Conservation (phyloP, 2,329 filamentous ascomycete genomes). For the Arthrocladium fulminans region DNA sequence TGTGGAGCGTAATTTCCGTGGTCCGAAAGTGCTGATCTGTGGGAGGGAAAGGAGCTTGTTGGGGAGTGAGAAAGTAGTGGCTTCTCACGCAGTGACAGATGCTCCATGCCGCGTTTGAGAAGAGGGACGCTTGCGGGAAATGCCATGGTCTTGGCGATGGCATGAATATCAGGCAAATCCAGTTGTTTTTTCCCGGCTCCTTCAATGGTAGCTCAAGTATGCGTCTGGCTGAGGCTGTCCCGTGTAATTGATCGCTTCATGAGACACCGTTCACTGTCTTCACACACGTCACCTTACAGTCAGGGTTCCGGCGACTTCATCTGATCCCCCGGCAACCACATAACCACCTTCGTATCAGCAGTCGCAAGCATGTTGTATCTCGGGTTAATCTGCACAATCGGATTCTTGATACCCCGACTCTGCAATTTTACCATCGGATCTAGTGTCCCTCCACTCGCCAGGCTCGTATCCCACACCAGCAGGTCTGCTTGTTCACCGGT, state of each 20-base stretch:
- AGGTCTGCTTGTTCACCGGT: conserved; percentile 59
- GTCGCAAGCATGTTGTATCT: conserved; percentile 85
- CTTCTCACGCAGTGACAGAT: too few relatives aligned
- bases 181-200: too few relatives aligned
- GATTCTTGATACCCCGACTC: conserved; percentile 49
- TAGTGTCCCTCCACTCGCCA: conserved; percentile 49
- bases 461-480: conserved; percentile 75
- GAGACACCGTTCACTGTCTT: too few relatives aligned
- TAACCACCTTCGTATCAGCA: conserved; percentile 73
- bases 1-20: conserved; percentile 34
- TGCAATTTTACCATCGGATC: conserved; percentile 33
- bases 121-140: neutral
- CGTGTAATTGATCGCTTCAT: neutral
- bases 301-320: conserved; percentile 20
- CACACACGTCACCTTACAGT: neutral
- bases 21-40: conserved; percentile 57
- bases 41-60: conserved; percentile 57
- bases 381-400: conserved; percentile 79
- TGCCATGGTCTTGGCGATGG: too few relatives aligned
- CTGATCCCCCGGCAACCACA: conserved; percentile 55
- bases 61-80: conserved; percentile 55
- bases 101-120: too few relatives aligned
- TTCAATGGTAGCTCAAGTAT: neutral
- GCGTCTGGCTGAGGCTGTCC: neutral
- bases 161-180: too few relatives aligned